phyloP scores from a whole-genome alignment of 176 grass and related monocot species.

The Ampelocalamus luodianensis region DNA sequence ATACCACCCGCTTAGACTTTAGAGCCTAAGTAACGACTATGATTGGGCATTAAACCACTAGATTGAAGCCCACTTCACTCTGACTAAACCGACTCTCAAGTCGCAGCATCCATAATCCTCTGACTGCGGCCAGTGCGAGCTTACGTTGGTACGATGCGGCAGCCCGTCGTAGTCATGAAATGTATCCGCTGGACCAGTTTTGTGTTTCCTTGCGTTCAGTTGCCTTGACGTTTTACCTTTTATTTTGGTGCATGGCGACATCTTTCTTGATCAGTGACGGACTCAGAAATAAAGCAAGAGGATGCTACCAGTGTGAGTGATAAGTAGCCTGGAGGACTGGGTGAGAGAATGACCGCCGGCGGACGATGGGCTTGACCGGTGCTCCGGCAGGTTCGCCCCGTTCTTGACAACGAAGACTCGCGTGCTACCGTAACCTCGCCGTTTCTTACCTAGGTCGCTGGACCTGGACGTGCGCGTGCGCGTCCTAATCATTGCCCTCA shows the following conservation, averaged over 20 bases:
- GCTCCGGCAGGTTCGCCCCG: too few relatives aligned
- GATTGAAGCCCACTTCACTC: neutral
- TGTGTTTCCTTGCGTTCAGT: constrained; percentile 20
- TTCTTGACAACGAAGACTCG: constrained; percentile 1
- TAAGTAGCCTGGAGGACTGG: too few relatives aligned
- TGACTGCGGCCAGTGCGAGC: constrained; percentile 26
- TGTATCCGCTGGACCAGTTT: neutral
- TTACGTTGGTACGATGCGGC: constrained; percentile 11
- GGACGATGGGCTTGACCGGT: too few relatives aligned
- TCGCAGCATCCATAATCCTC: constrained; percentile 11
- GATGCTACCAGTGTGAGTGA: too few relatives aligned
- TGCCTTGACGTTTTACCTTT: constrained; percentile 38
- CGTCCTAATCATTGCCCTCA: constrained; percentile 10
- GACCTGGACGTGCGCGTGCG: neutral
- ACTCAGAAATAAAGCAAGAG: too few relatives aligned
- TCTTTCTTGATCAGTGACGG: neutral
- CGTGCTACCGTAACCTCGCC: constrained; percentile 5
- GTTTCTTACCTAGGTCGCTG: neutral
- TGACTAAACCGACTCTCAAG: constrained; percentile 13
- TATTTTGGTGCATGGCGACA: constrained; percentile 24
- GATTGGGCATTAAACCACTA: neutral
- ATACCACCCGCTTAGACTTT: neutral
- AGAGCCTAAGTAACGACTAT: neutral
- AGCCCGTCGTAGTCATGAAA: constrained; percentile 32
- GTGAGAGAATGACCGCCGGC: too few relatives aligned